phyloP scores from a whole-genome alignment of 306 rosid genomes.

The Oemleria cerasiformis region DNA sequence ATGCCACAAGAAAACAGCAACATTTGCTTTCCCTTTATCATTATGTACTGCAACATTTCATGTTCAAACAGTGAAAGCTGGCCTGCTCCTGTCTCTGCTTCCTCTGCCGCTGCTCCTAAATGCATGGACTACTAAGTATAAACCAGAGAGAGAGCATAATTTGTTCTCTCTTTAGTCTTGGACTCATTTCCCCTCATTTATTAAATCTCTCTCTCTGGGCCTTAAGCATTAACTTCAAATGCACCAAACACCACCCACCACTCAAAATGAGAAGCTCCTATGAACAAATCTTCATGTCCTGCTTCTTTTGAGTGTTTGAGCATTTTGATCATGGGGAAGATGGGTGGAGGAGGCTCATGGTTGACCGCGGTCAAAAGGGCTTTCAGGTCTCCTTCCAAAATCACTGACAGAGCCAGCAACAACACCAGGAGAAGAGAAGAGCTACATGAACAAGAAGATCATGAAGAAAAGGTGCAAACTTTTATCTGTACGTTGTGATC shows the following conservation, averaged over 20 bases:
- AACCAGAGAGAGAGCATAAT: slow-evolving; percentile 15
- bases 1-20: slow-evolving; percentile 35
- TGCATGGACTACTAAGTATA: slow-evolving; percentile 33
- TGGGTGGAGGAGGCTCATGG: slow-evolving; percentile 44
- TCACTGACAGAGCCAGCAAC: neutral
- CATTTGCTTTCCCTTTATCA: slow-evolving; percentile 14
- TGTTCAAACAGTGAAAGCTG: too few relatives aligned
- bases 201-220: neutral
- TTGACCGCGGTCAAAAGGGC: slow-evolving; percentile 48
- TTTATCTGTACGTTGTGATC: too few relatives aligned
- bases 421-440: slow-evolving; percentile 48
- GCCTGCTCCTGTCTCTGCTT: neutral
- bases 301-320: neutral
- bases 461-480: slow-evolving; percentile 45
- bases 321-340: slow-evolving; percentile 43
- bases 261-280: slow-evolving; percentile 8
- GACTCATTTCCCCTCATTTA: slow-evolving; percentile 6
- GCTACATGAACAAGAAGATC: slow-evolving; percentile 36
- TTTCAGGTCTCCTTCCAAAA: slow-evolving; percentile 50
- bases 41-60: slow-evolving; percentile 16
- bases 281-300: neutral
- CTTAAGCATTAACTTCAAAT: slow-evolving; percentile 12
- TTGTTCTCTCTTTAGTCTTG: neutral
- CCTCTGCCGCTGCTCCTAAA: slow-evolving; percentile 27
- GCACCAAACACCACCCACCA: slow-evolving; percentile 20